Base-by-base conservation (phyloP, 179 eudicot genomes). In the Amaranthus tricolor region DNA sequence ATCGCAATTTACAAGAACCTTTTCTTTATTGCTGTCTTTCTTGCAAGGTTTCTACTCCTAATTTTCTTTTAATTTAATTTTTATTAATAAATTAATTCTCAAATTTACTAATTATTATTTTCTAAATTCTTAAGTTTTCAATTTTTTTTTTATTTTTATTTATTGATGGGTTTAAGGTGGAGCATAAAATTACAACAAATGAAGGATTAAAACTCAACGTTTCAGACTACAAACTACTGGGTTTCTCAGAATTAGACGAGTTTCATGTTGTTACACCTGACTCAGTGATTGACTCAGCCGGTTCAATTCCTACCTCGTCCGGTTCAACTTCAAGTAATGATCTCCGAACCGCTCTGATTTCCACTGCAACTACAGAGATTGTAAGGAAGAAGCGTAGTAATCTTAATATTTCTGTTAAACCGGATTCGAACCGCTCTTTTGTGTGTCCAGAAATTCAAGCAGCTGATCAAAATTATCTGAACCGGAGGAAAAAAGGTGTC, bases 31-130 rank as follows among this genome's bases (percentile, higher is more conserved):
- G 94, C 78, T 91, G 88, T 68, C 84, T 91, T 62, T 85, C 82
- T 66, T 91, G 94, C 94, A 91, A 91, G 97, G 97, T 91, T 31
- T 63, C 49, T 67, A 6, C 7, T 11, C 8, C 6, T 14, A n/a
- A 51, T 17, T 52, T 17, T 51, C 31, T 0, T 7, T 9, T 17
- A 1, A 0, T 21, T 17, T 58, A 0, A 2, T 58, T 0, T 12
- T 7, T 12, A 10, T 4, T 17, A 9, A 58, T 2, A 66, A 6
- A 11, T 21, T 45, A 14, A 45, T 44, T 43, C 20, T 56, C n/a
- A 45, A 5, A 62, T 61, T 48, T 31, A 44, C 15, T 43, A 14
- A 4, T 5, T 10, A 2, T 65, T 65, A 16, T 43, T 31, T 68
- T 50, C 16, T 12, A 40, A 12, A 5, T 63, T 64, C 47, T 10